phyloP scores from a whole-genome alignment of 345 rosid species.

The Salix viminalis region DNA sequence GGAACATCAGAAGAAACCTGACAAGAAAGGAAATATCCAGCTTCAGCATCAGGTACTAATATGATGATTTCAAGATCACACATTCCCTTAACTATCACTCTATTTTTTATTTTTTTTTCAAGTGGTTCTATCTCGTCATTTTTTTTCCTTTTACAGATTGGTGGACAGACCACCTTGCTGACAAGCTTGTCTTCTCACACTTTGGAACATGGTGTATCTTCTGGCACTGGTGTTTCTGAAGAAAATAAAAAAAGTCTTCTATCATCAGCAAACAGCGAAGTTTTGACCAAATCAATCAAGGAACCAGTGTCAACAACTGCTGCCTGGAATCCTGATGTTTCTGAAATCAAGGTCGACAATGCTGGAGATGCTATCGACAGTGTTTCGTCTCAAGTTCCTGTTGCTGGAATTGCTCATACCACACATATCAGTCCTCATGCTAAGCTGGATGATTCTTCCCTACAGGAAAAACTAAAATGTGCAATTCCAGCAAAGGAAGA shows the following conservation, averaged over 20 bases:
- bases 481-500: constrained; percentile 24
- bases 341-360: constrained; percentile 28
- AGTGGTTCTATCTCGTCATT: background rate
- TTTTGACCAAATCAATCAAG: constrained; percentile 14
- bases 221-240: constrained; percentile 31
- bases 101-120: background rate
- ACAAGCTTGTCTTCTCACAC: constrained; percentile 18
- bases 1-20: constrained; percentile 42
- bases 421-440: constrained; percentile 1
- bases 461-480: constrained; percentile 18
- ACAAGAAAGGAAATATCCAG: constrained; percentile 37
- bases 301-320: constrained; percentile 24
- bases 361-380: constrained; percentile 26
- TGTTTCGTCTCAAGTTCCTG: constrained; percentile 34
- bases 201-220: constrained; percentile 30
- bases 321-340: constrained; percentile 22
- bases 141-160: constrained; percentile 23
- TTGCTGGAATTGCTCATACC: constrained; percentile 7
- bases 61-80: background rate
- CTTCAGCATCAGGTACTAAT: constrained; percentile 44
- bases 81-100: background rate
- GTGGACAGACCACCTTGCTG: constrained; percentile 23
- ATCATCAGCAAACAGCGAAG: constrained; percentile 25
- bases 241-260: constrained; percentile 26
- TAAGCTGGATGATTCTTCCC: constrained; percentile 20